Conservation (phyloP, 2,329 filamentous ascomycete species). For the Beauveria sp. region DNA sequence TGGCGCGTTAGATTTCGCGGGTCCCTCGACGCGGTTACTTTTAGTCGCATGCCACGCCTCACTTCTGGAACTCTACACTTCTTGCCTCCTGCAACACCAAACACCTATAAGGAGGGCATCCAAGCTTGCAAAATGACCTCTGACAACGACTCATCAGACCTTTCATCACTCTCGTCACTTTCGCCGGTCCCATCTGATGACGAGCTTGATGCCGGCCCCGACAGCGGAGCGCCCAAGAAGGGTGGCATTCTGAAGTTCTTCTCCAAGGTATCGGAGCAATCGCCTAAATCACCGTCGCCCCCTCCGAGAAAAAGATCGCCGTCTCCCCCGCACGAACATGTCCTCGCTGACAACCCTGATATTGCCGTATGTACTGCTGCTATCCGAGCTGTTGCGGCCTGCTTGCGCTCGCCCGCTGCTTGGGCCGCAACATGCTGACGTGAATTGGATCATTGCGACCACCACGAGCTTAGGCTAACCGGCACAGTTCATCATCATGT, state of each 20-base stretch:
- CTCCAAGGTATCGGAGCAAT: constrained; percentile 44
- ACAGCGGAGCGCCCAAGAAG: constrained; percentile 34
- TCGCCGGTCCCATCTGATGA: constrained; percentile 37
- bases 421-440: constrained; percentile 16
- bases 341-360: constrained; percentile 81
- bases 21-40: constrained; percentile 16
- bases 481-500: constrained; percentile 91
- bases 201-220: constrained; percentile 40
- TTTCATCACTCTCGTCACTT: constrained; percentile 49
- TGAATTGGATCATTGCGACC: constrained; percentile 27
- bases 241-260: constrained; percentile 62
- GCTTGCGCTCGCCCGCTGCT: not conserved
- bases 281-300: constrained; percentile 53
- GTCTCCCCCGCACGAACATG: constrained; percentile 84
- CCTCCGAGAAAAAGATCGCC: constrained; percentile 71
- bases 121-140: constrained; percentile 41
- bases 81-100: constrained; percentile 25
- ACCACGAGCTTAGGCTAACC: constrained; percentile 23
- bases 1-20: constrained; percentile 20
- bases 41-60: constrained; percentile 14
- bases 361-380: constrained; percentile 67
- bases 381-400: not conserved
- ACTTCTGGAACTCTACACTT: constrained; percentile 9
- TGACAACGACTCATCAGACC: constrained; percentile 55
- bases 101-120: constrained; percentile 22